Percentiles rank a stretch among this genome's conserved stretches.
phyloP scores from a whole-genome alignment of 1,284 basidiomycete species.

The Phlebopus sp. region DNA sequence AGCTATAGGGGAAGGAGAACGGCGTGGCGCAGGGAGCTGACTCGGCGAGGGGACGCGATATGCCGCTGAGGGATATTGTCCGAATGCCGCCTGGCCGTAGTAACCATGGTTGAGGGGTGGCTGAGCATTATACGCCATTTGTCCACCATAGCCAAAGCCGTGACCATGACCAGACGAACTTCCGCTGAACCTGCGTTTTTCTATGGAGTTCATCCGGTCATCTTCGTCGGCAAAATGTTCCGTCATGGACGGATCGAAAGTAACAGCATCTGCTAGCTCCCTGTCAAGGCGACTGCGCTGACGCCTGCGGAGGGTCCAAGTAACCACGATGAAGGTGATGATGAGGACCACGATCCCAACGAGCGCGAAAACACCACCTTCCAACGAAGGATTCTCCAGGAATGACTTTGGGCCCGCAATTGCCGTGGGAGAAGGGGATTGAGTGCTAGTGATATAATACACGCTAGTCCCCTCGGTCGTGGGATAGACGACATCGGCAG shows the following conservation, averaged over 20 bases:
- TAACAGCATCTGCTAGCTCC: conserved; percentile 45
- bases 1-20: conserved; percentile 11
- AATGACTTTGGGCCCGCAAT: conserved; percentile 40
- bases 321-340: conserved; percentile 42
- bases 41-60: neutral
- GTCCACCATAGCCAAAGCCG: conserved; percentile 17
- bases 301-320: conserved; percentile 49
- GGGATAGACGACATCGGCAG: conserved; percentile 12
- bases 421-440: conserved; percentile 18
- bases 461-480: conserved; percentile 22
- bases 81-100: conserved; percentile 15
- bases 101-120: conserved; percentile 19
- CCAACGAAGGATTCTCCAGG: conserved; percentile 59
- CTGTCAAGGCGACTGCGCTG: conserved; percentile 42
- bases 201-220: conserved; percentile 25
- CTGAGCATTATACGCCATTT: conserved; percentile 16
- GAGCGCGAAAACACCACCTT: conserved; percentile 55
- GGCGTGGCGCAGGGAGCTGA: conserved; percentile 8
- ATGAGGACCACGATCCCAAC: conserved; percentile 50
- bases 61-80: conserved; percentile 12
- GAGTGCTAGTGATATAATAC: conserved; percentile 28
- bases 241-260: conserved; percentile 47
- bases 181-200: conserved; percentile 37
- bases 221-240: conserved; percentile 30
- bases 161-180: conserved; percentile 36